A percentile compares a stretch with the other conserved stretches of the same genome.
phyloP scores from a whole-genome alignment of 257 asterid species.

The Salvia hispanica region DNA sequence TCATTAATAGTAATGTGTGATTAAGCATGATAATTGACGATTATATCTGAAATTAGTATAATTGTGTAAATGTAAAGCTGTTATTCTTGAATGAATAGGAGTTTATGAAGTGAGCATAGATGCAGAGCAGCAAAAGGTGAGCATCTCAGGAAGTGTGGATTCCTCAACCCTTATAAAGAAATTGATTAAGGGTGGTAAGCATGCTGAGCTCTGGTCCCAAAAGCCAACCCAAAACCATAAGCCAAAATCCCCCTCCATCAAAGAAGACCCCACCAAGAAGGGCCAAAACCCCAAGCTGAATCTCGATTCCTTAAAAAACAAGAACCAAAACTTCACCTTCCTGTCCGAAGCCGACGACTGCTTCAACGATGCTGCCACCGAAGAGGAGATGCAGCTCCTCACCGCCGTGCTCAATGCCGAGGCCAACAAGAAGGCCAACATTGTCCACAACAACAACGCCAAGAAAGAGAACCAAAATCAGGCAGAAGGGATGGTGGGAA shows the following conservation, averaged over 20 bases:
- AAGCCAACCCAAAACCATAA: conserved; percentile 49
- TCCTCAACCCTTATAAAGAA: conserved; percentile 56
- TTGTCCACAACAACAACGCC: conserved; percentile 13
- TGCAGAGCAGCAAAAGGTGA: conserved; percentile 64
- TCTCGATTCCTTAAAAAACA: conserved; percentile 49
- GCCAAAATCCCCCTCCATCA: conserved; percentile 41
- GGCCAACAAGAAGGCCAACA: conserved; percentile 31
- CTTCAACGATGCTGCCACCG: conserved; percentile 6
- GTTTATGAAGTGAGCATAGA: conserved; percentile 70
- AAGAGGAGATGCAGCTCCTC: conserved; percentile 41
- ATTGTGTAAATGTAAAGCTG: too few species aligned
- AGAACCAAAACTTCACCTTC: conserved; percentile 39
- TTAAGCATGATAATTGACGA: too few species aligned
- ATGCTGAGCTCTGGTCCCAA: conserved; percentile 72
- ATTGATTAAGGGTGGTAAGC: conserved; percentile 59
- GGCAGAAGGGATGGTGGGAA: conserved; percentile 25
- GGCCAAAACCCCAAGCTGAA: conserved; percentile 48
- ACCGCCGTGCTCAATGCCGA: conserved; percentile 42
- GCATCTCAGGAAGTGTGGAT: conserved; percentile 60
- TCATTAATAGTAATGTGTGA: too few species aligned
- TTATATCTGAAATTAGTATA: too few species aligned
- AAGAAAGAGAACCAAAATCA: conserved; percentile 39
- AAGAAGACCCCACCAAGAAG: conserved; percentile 38
- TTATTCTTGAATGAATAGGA: conserved; percentile 13
- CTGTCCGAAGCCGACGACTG: conserved; percentile 38